Percentiles rank a stretch among this genome's conserved stretches.
phyloP scores from a whole-genome alignment of 805 yeast species.

The Phaffomyces antillensis region DNA sequence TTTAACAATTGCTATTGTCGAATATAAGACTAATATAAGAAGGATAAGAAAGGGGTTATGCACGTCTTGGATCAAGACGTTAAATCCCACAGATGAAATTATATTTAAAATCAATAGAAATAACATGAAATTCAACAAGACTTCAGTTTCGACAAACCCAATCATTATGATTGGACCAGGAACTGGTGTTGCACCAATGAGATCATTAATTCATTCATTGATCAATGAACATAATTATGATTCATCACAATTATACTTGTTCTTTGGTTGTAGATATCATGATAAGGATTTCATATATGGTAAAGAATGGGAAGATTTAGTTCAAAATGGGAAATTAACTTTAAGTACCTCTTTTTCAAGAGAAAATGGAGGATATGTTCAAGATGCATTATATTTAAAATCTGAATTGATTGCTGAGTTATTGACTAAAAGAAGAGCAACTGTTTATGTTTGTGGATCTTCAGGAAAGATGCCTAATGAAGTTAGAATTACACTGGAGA shows the following conservation, averaged over 20 bases:
- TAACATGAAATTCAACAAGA: constrained; percentile 28
- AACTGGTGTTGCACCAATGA: constrained; percentile 94
- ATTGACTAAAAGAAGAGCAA: constrained; percentile 47
- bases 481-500: constrained; percentile 73
- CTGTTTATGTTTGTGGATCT: constrained; percentile 82
- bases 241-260: constrained; percentile 39
- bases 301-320: constrained; percentile 40
- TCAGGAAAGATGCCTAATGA: constrained; percentile 91
- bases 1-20: constrained; percentile 76
- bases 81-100: constrained; percentile 42
- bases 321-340: constrained; percentile 28
- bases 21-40: constrained; percentile 75
- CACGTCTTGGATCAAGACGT: constrained; percentile 60
- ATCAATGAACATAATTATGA: constrained; percentile 14
- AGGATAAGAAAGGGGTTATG: constrained; percentile 76
- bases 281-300: constrained; percentile 65
- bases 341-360: constrained; percentile 44
- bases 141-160: constrained; percentile 30
- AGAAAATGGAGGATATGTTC: constrained; percentile 64
- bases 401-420: constrained; percentile 43
- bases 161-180: constrained; percentile 83
- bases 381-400: constrained; percentile 55
- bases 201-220: constrained; percentile 49
- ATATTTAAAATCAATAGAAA: constrained; percentile 46
- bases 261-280: constrained; percentile 67